Evolutionary conservation across 495 filamentous ascomycete genomes (phyloP), one percentile per base, ranked within the genome.

Genomic region (Echria macrotheca): DNA sequence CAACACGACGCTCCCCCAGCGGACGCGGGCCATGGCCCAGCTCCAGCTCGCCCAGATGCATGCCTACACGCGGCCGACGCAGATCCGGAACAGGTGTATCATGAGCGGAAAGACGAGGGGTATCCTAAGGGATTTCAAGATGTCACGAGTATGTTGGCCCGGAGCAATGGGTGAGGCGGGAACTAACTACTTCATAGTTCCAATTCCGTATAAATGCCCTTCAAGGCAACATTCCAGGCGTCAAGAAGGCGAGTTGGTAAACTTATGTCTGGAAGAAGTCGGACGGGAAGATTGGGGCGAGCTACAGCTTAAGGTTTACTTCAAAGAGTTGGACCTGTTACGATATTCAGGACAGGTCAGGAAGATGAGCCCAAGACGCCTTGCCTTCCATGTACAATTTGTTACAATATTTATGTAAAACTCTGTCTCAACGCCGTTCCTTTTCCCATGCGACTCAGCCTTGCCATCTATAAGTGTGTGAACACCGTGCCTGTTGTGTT

Each of bases 241-340:
- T 97, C 35, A 86, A 82, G 75, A 97, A 96, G 75, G 93, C 94
- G 7, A 89, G 85, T 64, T 98, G 93, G 93, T 97, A 82, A 64
- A 61, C 5, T 26, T 14, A 24, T 18, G n/a, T n/a, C n/a, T n/a
- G n/a, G n/a, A n/a, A n/a, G n/a, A n/a, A n/a, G n/a, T n/a, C n/a
- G n/a, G n/a, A n/a, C n/a, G n/a, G n/a, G n/a, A n/a, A n/a, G n/a
- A n/a, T n/a, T n/a, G n/a, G n/a, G n/a, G n/a, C n/a, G n/a, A n/a
- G n/a, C n/a, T n/a, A n/a, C n/a, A n/a, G n/a, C n/a, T n/a, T n/a
- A n/a, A n/a, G n/a, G n/a, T n/a, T n/a, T n/a, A n/a, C n/a, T n/a
- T n/a, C n/a, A n/a, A n/a, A n/a, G n/a, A n/a, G n/a, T n/a, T n/a
- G n/a, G n/a, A n/a, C n/a, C n/a, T n/a, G n/a, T n/a, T n/a, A n/a